Percentiles rank a stretch among this genome's conserved stretches.
Conservation (phyloP, 2,329 filamentous ascomycete species). For the Colletotrichum eleusines region DNA sequence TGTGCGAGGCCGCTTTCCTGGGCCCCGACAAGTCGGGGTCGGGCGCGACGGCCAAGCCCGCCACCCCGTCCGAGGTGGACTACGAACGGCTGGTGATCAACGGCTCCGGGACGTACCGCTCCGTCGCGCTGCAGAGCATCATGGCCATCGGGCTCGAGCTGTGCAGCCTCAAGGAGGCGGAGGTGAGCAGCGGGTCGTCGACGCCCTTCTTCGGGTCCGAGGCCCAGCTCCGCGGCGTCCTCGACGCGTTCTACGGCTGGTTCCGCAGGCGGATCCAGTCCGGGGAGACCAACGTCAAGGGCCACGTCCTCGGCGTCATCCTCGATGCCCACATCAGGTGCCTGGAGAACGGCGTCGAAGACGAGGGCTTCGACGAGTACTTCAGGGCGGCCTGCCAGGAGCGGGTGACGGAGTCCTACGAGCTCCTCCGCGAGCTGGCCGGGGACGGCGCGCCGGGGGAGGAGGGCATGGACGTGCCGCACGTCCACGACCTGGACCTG, state of each 20-base stretch:
- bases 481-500: constrained; percentile 32
- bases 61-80: constrained; percentile 42
- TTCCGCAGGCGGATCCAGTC: constrained; percentile 51
- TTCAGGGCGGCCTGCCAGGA: constrained; percentile 48
- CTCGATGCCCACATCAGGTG: constrained; percentile 54
- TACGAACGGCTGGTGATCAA: constrained; percentile 56
- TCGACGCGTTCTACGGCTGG: constrained; percentile 50
- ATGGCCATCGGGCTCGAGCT: constrained; percentile 61
- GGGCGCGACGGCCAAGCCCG: constrained; percentile 22
- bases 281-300: constrained; percentile 60
- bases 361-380: constrained; percentile 49
- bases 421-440: constrained; percentile 52
- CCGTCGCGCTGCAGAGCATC: constrained; percentile 54
- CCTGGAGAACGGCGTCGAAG: constrained; percentile 47
- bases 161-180: constrained; percentile 58
- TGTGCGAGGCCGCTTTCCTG: constrained; percentile 44
- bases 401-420: constrained; percentile 47
- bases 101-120: constrained; percentile 58
- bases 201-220: constrained; percentile 50
- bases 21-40: constrained; percentile 39
- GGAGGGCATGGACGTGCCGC: constrained; percentile 15
- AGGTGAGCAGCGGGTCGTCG: constrained; percentile 49
- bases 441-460: constrained; percentile 39
- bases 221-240: constrained; percentile 49
- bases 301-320: constrained; percentile 50